Evolutionary conservation across 2,329 filamentous ascomycete genomes (phyloP).

Genomic region (Cercospora canescens): DNA sequence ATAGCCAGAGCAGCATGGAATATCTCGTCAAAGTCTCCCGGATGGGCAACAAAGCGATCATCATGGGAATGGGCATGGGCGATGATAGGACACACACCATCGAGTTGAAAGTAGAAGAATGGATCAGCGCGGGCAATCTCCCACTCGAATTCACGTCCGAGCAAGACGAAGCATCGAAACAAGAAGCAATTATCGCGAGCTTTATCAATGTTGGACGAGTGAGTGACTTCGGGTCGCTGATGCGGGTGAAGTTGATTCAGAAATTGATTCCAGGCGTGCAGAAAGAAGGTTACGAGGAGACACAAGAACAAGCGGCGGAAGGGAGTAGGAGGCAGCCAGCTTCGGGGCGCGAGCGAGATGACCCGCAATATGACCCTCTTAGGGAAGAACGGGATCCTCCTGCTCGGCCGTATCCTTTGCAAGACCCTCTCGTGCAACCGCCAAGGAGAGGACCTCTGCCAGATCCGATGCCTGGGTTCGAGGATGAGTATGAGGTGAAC

Average conservation of each 20-base stretch:
- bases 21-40: conserved; percentile 81
- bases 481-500: conserved; percentile 86
- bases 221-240: conserved; percentile 64
- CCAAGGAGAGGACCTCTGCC: conserved; percentile 61
- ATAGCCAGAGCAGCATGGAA: conserved; percentile 80
- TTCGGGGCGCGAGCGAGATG: conserved; percentile 27
- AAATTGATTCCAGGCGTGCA: conserved; percentile 75
- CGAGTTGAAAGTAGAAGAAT: conserved; percentile 73
- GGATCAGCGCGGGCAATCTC: conserved; percentile 64
- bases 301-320: conserved; percentile 24
- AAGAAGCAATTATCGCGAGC: conserved; percentile 52
- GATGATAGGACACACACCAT: conserved; percentile 80
- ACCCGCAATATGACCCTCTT: conserved; percentile 48
- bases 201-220: conserved; percentile 76
- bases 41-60: conserved; percentile 78
- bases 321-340: conserved; percentile 20
- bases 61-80: conserved; percentile 75
- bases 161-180: conserved; percentile 40
- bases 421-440: conserved; percentile 54
- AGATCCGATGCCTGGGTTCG: conserved; percentile 79
- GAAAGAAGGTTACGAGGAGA: conserved; percentile 76
- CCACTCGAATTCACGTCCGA: conserved; percentile 42
- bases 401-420: conserved; percentile 66
- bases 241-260: conserved; percentile 81
- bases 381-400: conserved; percentile 59